phyloP scores from a whole-genome alignment of 768 basidiomycete species.

The Russula compacta region DNA sequence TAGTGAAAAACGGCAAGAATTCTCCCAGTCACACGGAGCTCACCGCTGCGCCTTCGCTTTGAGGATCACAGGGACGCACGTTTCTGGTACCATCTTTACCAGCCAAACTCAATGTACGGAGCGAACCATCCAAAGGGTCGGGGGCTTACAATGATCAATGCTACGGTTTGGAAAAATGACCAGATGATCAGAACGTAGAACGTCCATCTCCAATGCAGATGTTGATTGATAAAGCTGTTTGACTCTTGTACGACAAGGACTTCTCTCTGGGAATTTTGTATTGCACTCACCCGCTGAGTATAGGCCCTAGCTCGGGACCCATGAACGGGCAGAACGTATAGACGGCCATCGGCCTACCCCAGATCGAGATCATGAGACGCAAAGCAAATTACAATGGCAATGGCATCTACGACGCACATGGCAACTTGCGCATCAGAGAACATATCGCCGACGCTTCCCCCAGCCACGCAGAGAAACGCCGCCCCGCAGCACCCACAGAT shows the following conservation, averaged over 20 bases:
- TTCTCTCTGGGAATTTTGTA: neutral
- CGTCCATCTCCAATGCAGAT: conserved; percentile 66
- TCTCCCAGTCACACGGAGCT: neutral
- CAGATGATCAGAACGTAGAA: conserved; percentile 65
- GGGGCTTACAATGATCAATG: conserved; percentile 42
- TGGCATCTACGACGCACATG: conserved; percentile 34
- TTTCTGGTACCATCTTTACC: conserved; percentile 61
- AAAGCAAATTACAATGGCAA: neutral
- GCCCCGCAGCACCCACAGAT: conserved; percentile 46
- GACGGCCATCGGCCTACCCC: conserved; percentile 44
- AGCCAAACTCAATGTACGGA: neutral
- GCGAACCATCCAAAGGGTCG: too few relatives aligned
- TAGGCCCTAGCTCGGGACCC: conserved; percentile 47
- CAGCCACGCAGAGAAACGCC: conserved; percentile 35
- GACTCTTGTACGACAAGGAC: neutral
- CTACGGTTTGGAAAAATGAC: conserved; percentile 45
- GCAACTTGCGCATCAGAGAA: conserved; percentile 48
- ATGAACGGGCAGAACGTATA: conserved; percentile 48
- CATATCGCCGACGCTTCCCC: conserved; percentile 26
- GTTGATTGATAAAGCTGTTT: conserved; percentile 27
- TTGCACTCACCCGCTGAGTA: conserved; percentile 45
- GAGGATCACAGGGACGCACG: conserved; percentile 52
- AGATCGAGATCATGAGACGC: neutral
- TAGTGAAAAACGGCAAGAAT: neutral
- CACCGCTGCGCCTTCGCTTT: conserved; percentile 51